These are phyloP conservation scores for Blumeriella jaapii DNA, from an alignment of 2,329 filamentous ascomycete species.

Conservation along the genomic window DNA sequence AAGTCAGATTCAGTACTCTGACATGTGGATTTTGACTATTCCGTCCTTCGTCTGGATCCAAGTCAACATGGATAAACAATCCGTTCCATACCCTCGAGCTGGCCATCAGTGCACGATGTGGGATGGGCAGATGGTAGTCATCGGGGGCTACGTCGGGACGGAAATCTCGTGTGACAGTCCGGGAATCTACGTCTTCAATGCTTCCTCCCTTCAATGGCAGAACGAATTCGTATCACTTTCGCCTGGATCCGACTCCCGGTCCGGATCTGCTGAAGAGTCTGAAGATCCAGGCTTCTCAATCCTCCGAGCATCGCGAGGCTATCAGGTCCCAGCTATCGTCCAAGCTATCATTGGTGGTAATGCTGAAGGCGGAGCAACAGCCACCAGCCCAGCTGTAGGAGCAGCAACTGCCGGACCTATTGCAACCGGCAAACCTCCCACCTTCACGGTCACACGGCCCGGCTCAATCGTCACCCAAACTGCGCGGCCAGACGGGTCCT, in stretches of 20 bases:
- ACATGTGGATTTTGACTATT: slow-evolving; percentile 65
- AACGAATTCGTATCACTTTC: slow-evolving; percentile 47
- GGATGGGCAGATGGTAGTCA: slow-evolving; percentile 58
- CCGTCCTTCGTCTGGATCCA: slow-evolving; percentile 64
- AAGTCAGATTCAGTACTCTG: slow-evolving; percentile 48
- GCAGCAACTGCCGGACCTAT: slow-evolving; percentile 56
- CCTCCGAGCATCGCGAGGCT: slow-evolving; percentile 48
- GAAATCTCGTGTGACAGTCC: slow-evolving; percentile 53
- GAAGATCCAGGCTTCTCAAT: slow-evolving; percentile 28
- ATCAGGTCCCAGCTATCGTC: slow-evolving; percentile 51
- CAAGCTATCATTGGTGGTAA: slow-evolving; percentile 51
- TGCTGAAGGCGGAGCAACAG: slow-evolving; percentile 50
- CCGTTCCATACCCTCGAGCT: slow-evolving; percentile 47
- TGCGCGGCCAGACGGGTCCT: slow-evolving; percentile 28
- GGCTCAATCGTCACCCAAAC: slow-evolving; percentile 35
- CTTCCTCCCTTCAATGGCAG: slow-evolving; percentile 51
- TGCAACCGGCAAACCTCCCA: slow-evolving; percentile 55
- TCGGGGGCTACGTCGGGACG: slow-evolving; percentile 56
- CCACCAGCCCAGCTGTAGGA: slow-evolving; percentile 50
- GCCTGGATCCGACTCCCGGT: slow-evolving; percentile 26
- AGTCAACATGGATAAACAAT: slow-evolving; percentile 42
- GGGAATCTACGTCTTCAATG: slow-evolving; percentile 64
- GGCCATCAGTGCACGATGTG: slow-evolving; percentile 60
- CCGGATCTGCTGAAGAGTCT: neutral
- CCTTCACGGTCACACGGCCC: slow-evolving; percentile 51